Evolutionary conservation across 805 yeast genomes (phyloP), one percentile per base, ranked within the genome.

Genomic region (Sungouiella blattae): DNA sequence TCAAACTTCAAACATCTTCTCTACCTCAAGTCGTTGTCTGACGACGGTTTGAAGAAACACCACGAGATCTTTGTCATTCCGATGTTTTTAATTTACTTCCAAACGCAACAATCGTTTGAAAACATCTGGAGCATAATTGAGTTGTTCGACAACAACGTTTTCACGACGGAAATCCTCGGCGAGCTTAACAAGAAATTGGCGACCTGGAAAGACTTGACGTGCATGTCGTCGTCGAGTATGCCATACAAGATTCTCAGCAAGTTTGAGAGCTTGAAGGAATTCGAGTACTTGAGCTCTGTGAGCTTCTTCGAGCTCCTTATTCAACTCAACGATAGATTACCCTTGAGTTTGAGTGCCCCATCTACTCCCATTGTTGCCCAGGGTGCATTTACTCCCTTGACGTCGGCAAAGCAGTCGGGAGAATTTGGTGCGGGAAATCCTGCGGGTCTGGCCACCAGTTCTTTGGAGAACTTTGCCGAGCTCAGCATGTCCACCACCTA

Each of bases 281-380:
- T 67, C 44, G 61, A 57, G 17, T 44, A 51, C 28, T 50, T 67
- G 31, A 58, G 50, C 38, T 48, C 61, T 1, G 54, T 42, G 12
- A 41, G 44, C 5, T 47, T 67, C 11, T 64, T 64, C 36, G 67
- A 64, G 35, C 47, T 67, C 20, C 29, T 66, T 9, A 36, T 50
- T 24, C 71, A 65, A 38, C 44, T 66, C n/a, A 65, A 64, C 47
- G 73, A 67, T 47, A 56, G 57, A 32, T 50, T 65, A 27, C 72
- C 73, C 0, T 55, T 67, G 42, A 66, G 72, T 50, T 50, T 66
- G 23, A 62, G 69, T 13, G 71, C 73, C 4, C 71, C 72, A 6
- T 57, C 69, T 2, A 67, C 72, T 3, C 72, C 73, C 14, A 50
- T 64, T 5, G 28, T 53, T 13, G 40, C 43, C 2, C 46, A 46